These are phyloP conservation scores for Suillus decipiens DNA, from an alignment of 768 basidiomycete genomes.

Conservation along the genomic window DNA sequence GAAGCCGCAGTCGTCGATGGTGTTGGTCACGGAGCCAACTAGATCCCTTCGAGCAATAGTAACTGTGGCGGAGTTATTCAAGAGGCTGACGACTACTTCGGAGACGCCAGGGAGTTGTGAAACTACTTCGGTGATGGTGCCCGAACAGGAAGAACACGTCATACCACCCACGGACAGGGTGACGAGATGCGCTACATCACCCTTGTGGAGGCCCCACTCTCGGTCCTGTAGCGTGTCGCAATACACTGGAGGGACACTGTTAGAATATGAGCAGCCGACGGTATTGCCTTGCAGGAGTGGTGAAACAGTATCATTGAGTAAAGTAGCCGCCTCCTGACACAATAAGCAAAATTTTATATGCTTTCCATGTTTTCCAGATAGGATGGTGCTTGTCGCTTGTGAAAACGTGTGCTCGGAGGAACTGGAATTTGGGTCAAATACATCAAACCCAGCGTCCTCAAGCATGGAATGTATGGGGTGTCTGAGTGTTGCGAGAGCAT, in stretches of 20 bases:
- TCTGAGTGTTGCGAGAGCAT: conserved; percentile 30
- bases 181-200: conserved; percentile 32
- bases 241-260: neutral
- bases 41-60: conserved; percentile 39
- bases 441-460: conserved; percentile 49
- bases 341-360: conserved; percentile 44
- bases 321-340: conserved; percentile 35
- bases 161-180: conserved; percentile 71
- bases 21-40: conserved; percentile 36
- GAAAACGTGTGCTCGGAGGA: neutral
- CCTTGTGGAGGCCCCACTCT: neutral
- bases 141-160: conserved; percentile 72
- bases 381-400: conserved; percentile 9
- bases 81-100: conserved; percentile 55
- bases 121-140: conserved; percentile 53
- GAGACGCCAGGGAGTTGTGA: conserved; percentile 53
- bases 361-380: conserved; percentile 23
- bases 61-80: conserved; percentile 59
- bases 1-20: conserved; percentile 52
- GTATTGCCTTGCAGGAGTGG: conserved; percentile 11
- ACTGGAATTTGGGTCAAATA: conserved; percentile 20
- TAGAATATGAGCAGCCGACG: conserved; percentile 3
- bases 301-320: conserved; percentile 6
- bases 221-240: neutral
- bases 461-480: conserved; percentile 38